Conservation (phyloP, 768 basidiomycete genomes). For the Crassisporium funariophilum region DNA sequence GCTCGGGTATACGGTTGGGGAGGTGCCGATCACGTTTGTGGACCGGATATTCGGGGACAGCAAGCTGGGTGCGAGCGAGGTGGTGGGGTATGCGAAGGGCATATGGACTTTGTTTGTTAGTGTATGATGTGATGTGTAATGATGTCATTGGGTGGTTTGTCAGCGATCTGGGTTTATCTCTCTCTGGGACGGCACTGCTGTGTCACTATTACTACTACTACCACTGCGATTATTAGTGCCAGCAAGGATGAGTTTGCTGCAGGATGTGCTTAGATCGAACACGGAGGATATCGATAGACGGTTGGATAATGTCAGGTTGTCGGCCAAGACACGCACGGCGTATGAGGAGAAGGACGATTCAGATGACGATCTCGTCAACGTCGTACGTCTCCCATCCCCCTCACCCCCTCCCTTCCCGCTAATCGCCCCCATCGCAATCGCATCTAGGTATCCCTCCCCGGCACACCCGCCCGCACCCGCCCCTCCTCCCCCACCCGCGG, state of each 20-base stretch:
- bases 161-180: too few species aligned
- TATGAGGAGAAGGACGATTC: conserved; percentile 53
- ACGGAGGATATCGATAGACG: conserved; percentile 40
- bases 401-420: conserved; percentile 1
- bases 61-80: conserved; percentile 86
- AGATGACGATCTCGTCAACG: conserved; percentile 72
- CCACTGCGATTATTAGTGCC: too few species aligned
- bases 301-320: conserved; percentile 32
- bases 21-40: conserved; percentile 93
- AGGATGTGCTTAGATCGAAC: conserved; percentile 66
- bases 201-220: conserved; percentile 2
- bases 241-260: conserved; percentile 62
- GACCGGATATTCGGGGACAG: conserved; percentile 94
- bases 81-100: conserved; percentile 85
- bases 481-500: conserved; percentile 56
- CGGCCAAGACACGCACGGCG: conserved; percentile 16
- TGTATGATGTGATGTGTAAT: conserved; percentile 62
- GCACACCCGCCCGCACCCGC: conserved; percentile 67
- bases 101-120: conserved; percentile 79
- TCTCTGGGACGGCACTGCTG: not conserved
- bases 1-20: conserved; percentile 83
- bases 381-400: conserved; percentile 60
- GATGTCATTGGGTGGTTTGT: too few species aligned
- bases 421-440: not conserved
- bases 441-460: conserved; percentile 63